Base-by-base conservation (phyloP, 345 rosid species). In the Eucalyptus curtisii region DNA sequence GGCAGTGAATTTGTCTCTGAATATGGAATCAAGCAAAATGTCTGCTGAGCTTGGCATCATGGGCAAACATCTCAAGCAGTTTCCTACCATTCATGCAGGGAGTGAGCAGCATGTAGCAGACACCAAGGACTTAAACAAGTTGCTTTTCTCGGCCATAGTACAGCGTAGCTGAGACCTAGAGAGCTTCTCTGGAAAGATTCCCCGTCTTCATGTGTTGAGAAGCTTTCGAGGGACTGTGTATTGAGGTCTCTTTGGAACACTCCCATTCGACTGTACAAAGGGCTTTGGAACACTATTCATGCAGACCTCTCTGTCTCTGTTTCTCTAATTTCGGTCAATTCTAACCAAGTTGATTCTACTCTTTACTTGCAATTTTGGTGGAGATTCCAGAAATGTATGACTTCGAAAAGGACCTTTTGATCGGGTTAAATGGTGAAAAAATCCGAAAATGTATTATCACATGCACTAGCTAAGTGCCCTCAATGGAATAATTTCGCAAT, bases 121-220 rank as follows among this genome's bases (percentile, higher is more conserved):
- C 86, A 90, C 94, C 13, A 93, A 93, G 89, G 96, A 96, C 90
- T 88, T 97, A 52, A 96, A 97, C 93, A 94, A 93, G 84, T 89
- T 96, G 59, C 96, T 97, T 61, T 96, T 97, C 94, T 94, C 99
- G 14, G 94, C 98, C 53, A 94, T 96, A 55, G 94, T 95, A 48
- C 92, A 94, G 92, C 87, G 90, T 90, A 93, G 90, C 87, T 95
- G 90, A 93, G 48, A 57, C 79, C 44, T 13, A 2, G 45, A 40
- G 82, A 40, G 47, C 82, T 20, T 76, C 27, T 40, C 27, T 8
- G 15, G 47, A 40, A 40, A 3, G 47, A 42, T 20, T 76, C 82
- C 27, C 47, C 22, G 8, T 76, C 47, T 76, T 37, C 82, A 5
- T 20, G 45, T 10, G 82, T 40, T 5, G 8, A 76, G 27, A 37